phyloP scores from a whole-genome alignment of 345 rosid genomes.

The Pelargonium nanum region DNA sequence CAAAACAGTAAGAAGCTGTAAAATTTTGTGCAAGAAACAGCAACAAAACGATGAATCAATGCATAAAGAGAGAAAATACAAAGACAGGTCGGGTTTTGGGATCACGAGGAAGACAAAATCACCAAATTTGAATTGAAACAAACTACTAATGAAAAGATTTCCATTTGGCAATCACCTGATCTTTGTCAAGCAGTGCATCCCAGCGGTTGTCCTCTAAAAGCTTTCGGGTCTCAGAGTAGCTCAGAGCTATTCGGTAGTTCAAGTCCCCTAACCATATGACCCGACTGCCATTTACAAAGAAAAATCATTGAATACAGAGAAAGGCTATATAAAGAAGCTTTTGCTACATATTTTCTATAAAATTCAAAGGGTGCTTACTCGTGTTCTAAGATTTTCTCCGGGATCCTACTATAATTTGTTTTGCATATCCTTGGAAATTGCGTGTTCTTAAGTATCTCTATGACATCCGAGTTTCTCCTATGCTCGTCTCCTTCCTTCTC shows the following conservation, averaged over 20 bases:
- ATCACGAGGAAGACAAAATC: too few species aligned
- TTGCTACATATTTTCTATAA: not conserved
- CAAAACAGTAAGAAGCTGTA: not conserved
- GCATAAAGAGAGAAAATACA: too few species aligned
- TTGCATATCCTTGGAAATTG: slow-evolving; percentile 62
- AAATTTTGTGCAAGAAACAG: not conserved
- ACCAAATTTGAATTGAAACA: too few species aligned
- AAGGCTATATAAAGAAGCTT: too few species aligned
- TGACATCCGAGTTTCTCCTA: slow-evolving; percentile 71
- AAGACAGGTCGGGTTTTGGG: too few species aligned
- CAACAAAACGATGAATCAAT: too few species aligned
- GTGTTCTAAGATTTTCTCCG: slow-evolving; percentile 60
- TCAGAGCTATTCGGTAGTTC: slow-evolving; percentile 84
- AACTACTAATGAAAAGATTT: too few species aligned
- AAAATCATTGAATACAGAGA: not conserved
- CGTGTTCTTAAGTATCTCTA: slow-evolving; percentile 76
- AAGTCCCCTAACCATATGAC: slow-evolving; percentile 88
- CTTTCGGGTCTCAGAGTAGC: slow-evolving; percentile 60
- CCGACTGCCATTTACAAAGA: slow-evolving; percentile 36
- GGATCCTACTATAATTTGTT: slow-evolving; percentile 38
- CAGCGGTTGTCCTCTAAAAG: slow-evolving; percentile 46
- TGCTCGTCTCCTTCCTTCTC: slow-evolving; percentile 93
- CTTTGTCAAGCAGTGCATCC: slow-evolving; percentile 68
- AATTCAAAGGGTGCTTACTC: slow-evolving; percentile 40
- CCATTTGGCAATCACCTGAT: too few species aligned